Evolutionary conservation across 2,329 filamentous ascomycete genomes (phyloP), one percentile per base, ranked within the genome.

Genomic region (Sphaceloma murrayae): DNA sequence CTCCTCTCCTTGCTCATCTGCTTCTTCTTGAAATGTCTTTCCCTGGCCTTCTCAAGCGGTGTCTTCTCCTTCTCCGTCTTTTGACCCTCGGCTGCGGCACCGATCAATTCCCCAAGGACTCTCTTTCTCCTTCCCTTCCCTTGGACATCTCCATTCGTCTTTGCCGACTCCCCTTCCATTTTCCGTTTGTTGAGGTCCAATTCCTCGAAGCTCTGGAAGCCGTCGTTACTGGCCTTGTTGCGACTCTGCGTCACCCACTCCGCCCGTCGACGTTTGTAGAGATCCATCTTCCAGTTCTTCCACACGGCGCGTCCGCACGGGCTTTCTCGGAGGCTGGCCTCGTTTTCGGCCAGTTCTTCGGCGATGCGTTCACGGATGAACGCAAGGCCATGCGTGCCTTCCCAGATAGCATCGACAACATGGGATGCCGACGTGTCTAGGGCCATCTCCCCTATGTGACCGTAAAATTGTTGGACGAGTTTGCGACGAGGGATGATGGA

Each of bases 241-340:
- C 78, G 78, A 8, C 73, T 74, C 52, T 75, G 70, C 46, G 67
- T 67, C 46, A 78, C 68, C 81, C 81, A 85, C 46, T 82, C 78
- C 4, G 65, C 67, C 30, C 75, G 66, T 43, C 71, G 66, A 19
- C 78, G 67, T 56, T 78, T 80, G 61, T 80, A 85, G 4, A 81
- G 61, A 60, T 85, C 81, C 74, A 85, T 80, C 26, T 69, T 73
- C 80, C 81, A 85, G 55, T 84, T 85, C 51, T 77, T 70, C 79
- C 80, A 84, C 8, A 85, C 79, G 2, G 76, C 77, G 24, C 80
- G 67, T 2, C 81, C 81, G 16, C 77, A 69, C 26, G 72, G 74
- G 1, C 74, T 78, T 46, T 82, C 77, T n/a, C 80, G 70, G 13
- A 85, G 60, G 1, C 63, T 54, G n/a, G 66, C 59, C 56, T 84